Evolutionary conservation across 345 rosid genomes (phyloP).

Genomic region (Brassica rapa): DNA sequence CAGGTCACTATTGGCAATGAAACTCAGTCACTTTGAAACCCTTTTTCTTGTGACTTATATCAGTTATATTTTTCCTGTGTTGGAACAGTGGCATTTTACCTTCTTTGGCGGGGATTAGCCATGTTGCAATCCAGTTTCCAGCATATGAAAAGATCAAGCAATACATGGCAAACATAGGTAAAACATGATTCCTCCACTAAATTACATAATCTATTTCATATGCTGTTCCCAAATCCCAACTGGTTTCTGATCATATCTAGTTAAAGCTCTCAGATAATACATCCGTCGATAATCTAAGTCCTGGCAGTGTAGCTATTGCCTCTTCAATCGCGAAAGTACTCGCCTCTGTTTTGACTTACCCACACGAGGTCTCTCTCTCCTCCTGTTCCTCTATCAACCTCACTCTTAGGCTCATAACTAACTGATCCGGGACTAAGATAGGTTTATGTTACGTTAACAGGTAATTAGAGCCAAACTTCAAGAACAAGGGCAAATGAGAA

Average conservation of each 20-base stretch:
- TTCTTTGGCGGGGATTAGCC: constrained; percentile 88
- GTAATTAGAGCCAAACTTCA: constrained; percentile 92
- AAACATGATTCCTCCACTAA: constrained; percentile 1
- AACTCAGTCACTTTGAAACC: neutral
- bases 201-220: neutral
- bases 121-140: constrained; percentile 96
- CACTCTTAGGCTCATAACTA: constrained; percentile 1
- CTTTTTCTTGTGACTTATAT: neutral
- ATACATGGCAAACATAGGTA: constrained; percentile 76
- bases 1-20: constrained; percentile 55
- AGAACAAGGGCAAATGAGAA: constrained; percentile 83
- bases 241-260: constrained; percentile 36
- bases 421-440: neutral
- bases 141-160: constrained; percentile 84
- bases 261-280: constrained; percentile 58
- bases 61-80: constrained; percentile 1
- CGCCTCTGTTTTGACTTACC: constrained; percentile 86
- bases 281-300: constrained; percentile 56
- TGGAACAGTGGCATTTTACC: constrained; percentile 90
- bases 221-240: neutral
- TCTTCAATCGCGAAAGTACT: constrained; percentile 76
- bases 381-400: neutral
- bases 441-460: constrained; percentile 40
- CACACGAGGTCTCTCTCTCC: constrained; percentile 76
- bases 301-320: constrained; percentile 76